Percentiles rank a stretch among this genome's conserved stretches.
These are phyloP conservation scores for Phytophthora vignae DNA, from an alignment of 352 stramenopile species.

Conservation along the genomic window DNA sequence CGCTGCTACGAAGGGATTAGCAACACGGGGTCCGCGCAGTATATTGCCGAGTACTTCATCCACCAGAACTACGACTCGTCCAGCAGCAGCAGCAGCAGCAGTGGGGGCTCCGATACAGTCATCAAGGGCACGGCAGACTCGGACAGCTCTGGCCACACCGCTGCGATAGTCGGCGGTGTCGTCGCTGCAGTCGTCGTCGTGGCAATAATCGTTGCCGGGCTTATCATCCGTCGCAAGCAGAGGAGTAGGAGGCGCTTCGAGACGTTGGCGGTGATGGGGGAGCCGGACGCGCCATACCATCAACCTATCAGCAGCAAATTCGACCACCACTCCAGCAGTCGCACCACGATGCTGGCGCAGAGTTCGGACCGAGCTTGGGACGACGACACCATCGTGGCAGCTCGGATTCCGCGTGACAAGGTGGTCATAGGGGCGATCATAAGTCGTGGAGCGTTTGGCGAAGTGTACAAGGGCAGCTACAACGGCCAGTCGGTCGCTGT, in stretches of 20 bases:
- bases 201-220: background rate
- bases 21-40: conserved; percentile 22
- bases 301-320: conserved; percentile 1
- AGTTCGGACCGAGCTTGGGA: conserved; percentile 28
- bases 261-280: conserved; percentile 21
- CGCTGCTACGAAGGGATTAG: conserved; percentile 33
- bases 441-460: conserved; percentile 17
- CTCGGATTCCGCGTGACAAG: conserved; percentile 24
- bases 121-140: conserved; percentile 1
- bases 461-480: conserved; percentile 24
- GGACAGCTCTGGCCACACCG: conserved; percentile 6
- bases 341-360: conserved; percentile 8
- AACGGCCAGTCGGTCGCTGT: conserved; percentile 13
- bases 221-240: conserved; percentile 5
- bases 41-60: conserved; percentile 26
- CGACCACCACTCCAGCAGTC: conserved; percentile 19
- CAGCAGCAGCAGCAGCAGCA: background rate
- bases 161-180: conserved; percentile 7
- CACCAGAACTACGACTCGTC: conserved; percentile 20
- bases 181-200: conserved; percentile 14
- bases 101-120: background rate
- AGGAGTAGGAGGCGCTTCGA: conserved; percentile 8
- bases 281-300: conserved; percentile 1
- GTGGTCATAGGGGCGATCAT: conserved; percentile 10
- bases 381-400: conserved; percentile 28